A percentile compares a stretch with the other conserved stretches of the same genome.
Conservation (phyloP, 495 filamentous ascomycete genomes). For the Coniosporium apollinis region DNA sequence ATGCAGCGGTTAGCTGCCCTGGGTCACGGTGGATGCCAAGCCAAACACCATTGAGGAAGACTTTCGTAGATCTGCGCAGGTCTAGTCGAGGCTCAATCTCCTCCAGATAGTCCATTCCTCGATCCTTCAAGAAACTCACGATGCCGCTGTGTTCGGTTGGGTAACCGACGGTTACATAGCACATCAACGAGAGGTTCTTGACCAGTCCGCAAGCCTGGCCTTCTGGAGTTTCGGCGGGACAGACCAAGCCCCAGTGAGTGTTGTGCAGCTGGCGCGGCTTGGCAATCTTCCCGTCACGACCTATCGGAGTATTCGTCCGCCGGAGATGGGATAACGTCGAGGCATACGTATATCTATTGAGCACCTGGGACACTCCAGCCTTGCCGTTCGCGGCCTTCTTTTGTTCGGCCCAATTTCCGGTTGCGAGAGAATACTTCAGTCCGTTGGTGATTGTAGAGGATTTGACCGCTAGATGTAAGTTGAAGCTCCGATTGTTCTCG, state of each 20-base stretch:
- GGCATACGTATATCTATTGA: slow-evolving; percentile 94
- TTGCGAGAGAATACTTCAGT: slow-evolving; percentile 92
- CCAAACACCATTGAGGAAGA: slow-evolving; percentile 97
- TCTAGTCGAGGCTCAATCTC: slow-evolving; percentile 83
- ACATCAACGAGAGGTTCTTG: slow-evolving; percentile 97
- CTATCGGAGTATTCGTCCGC: slow-evolving; percentile 93
- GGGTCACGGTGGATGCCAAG: slow-evolving; percentile 81
- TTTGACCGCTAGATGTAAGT: slow-evolving; percentile 77
- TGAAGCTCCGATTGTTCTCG: slow-evolving; percentile 74
- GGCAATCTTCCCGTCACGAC: slow-evolving; percentile 93
- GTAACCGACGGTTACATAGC: slow-evolving; percentile 86
- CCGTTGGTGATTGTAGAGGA: slow-evolving; percentile 79
- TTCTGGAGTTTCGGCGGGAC: slow-evolving; percentile 94
- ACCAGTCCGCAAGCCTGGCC: slow-evolving; percentile 96
- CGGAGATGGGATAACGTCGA: slow-evolving; percentile 93
- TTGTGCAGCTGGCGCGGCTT: slow-evolving; percentile 97
- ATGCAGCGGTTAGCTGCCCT: slow-evolving; percentile 55
- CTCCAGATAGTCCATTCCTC: slow-evolving; percentile 90
- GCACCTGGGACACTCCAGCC: slow-evolving; percentile 92
- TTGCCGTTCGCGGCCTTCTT: slow-evolving; percentile 92
- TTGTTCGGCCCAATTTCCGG: slow-evolving; percentile 98
- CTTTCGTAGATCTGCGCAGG: slow-evolving; percentile 88
- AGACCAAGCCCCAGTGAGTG: slow-evolving; percentile 96
- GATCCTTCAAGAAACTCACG: slow-evolving; percentile 81
- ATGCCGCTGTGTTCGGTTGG: slow-evolving; percentile 66